Evolutionary conservation across 805 yeast species (phyloP).

Genomic region (Schizosaccharomyces osmophilus): DNA sequence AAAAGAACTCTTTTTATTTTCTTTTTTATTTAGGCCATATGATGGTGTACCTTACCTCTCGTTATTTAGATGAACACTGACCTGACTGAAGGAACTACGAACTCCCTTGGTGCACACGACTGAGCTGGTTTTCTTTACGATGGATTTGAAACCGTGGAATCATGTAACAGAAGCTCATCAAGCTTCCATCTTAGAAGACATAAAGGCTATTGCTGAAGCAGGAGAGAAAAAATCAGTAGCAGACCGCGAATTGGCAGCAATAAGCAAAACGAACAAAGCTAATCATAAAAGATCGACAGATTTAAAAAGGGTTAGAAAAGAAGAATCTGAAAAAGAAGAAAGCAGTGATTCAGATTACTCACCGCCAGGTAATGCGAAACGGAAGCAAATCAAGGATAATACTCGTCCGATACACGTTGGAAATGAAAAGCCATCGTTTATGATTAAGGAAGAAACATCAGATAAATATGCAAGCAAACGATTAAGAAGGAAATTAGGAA

Average conservation of each 20-base stretch:
- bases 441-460: no score
- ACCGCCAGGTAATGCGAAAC: neutral
- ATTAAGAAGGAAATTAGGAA: no score
- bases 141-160: neutral
- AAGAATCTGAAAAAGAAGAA: neutral
- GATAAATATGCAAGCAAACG: no score
- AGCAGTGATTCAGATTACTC: neutral
- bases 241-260: neutral
- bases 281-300: neutral
- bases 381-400: neutral
- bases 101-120: neutral
- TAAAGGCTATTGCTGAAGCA: neutral
- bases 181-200: neutral
- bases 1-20: no score
- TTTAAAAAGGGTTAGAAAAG: neutral
- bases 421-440: no score
- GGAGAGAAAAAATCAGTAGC: neutral
- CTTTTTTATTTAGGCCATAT: no score
- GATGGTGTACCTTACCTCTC: neutral
- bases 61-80: neutral
- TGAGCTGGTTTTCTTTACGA: neutral
- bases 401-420: no score
- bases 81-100: no score
- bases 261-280: neutral
- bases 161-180: neutral